Conservation (phyloP, 148 eudicot species). For the Agrostemma githago region DNA sequence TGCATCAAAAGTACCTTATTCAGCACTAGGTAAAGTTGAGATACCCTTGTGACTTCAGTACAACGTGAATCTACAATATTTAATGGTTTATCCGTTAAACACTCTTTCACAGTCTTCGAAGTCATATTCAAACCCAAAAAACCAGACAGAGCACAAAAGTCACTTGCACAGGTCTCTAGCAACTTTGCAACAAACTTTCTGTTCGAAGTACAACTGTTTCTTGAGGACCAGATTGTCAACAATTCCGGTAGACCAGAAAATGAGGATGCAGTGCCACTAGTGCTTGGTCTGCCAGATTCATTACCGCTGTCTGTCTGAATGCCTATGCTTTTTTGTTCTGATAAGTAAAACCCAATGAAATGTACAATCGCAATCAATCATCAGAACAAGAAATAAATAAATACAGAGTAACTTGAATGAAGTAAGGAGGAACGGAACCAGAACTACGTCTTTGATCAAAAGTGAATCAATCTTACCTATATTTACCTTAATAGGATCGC, state of each 20-base stretch:
- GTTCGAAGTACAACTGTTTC: conserved; percentile 30
- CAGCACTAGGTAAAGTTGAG: conserved; percentile 49
- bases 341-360: conserved; percentile 17
- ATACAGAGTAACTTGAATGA: conserved; percentile 4
- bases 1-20: conserved; percentile 43
- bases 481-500: conserved; percentile 25
- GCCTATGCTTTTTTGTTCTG: conserved; percentile 52
- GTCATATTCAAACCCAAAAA: conserved; percentile 31
- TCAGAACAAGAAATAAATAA: conserved; percentile 4
- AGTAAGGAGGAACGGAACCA: neutral
- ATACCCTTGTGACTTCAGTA: conserved; percentile 48
- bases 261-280: conserved; percentile 25
- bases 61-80: conserved; percentile 27
- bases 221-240: conserved; percentile 49
- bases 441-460: neutral
- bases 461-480: conserved; percentile 33
- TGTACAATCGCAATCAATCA: neutral
- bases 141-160: conserved; percentile 60
- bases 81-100: conserved; percentile 24
- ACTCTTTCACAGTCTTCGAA: conserved; percentile 27
- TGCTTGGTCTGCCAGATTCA: conserved; percentile 31
- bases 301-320: conserved; percentile 61
- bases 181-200: conserved; percentile 53
- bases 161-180: conserved; percentile 60
- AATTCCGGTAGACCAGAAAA: conserved; percentile 28